Evolutionary conservation across 2,329 filamentous ascomycete genomes (phyloP), one percentile per base, ranked within the genome.

Genomic region (Aspergillus pseudoterreus): DNA sequence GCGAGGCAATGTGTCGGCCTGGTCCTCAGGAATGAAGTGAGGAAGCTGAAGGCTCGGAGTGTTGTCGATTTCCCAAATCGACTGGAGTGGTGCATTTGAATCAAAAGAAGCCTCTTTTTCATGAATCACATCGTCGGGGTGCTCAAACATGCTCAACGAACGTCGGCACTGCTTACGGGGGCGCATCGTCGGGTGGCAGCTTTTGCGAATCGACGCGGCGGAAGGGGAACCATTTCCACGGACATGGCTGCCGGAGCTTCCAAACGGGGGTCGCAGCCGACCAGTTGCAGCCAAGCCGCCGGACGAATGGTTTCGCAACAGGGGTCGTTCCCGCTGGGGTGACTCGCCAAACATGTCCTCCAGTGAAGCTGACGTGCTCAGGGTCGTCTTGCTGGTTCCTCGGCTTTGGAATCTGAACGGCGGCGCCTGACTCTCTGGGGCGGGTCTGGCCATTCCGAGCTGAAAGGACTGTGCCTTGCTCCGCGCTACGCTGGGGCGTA

Each of bases 81-180:
- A 86, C 61, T 89, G 82, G 55, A 92, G 75, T 53, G 76, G 75
- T 62, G 78, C 80, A 54, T 81, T 77, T 52, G 79, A 66, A 61
- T 75, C 69, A 48, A 74, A 65, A 52, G 82, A 81, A 43, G 84
- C 82, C 58, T 86, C 77, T 69, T 91, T 90, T 50, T 85, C 79
- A 73, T 90, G 90, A 76, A 95, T 88, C 50, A 96, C 80, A 67
- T 97, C 94, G 59, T 83, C 88, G 3, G 92, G 88, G 68, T 88
- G 85, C 75, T 97, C 92, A 73, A 95, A 99, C 94, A 99, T 99
- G 80, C 94, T 97, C 66, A 96, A 76, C 21, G 92, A 95, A 59
- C 94, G 85, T 54, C 94, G 86, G 66, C 92, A 92, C 69, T 94
- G 89, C 67, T 95, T 95, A 59, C 92, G 83, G 42, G 88, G 88